Evolutionary conservation across 164 flowering plant species (phyloP), one percentile per base, ranked within the genome.

Genomic region (Chloranthus sessilifolius): DNA sequence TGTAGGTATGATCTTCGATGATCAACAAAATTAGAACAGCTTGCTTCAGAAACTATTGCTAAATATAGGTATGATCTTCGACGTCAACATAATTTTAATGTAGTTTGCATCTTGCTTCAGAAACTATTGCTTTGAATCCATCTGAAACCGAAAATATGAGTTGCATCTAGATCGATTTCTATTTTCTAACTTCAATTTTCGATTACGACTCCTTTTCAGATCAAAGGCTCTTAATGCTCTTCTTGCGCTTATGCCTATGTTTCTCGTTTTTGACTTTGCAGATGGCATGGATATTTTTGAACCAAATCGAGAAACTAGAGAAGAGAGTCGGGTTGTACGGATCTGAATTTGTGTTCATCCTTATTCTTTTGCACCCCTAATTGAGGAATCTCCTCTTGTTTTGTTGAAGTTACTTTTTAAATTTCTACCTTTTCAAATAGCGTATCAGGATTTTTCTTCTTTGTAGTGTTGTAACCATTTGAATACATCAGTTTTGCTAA

Each of bases 201-300:
- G n/a, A n/a, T n/a, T n/a, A n/a, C n/a, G n/a, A n/a, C n/a, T n/a
- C n/a, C n/a, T n/a, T n/a, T n/a, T n/a, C n/a, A n/a, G n/a, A n/a
- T n/a, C n/a, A n/a, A n/a, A n/a, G n/a, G n/a, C n/a, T n/a, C n/a
- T n/a, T n/a, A n/a, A n/a, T n/a, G n/a, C n/a, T n/a, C 17, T 26
- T 37, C 28, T 30, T 42, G 31, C 15, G 28, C 37, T 47, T 9
- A 47, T 17, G 27, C n/a, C 1, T 22, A 30, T 53, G n/a, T 31
- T 53, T 28, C 16, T 7, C 51, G 49, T 34, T 41, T 55, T 28
- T 14, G 58, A 56, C 21, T 25, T 25, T 74, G 70, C 92, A 88
- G 98, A 74, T 91, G 95, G 88, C 98, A 36, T 83, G 96, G 98
- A 91, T 88, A 56, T 91, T 85, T 87, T 79, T 91, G 58, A 83